A percentile compares a stretch with the other conserved stretches of the same genome.
Conservation (phyloP, 176 grass and related monocot species). For the Aegilops sharonensis region DNA sequence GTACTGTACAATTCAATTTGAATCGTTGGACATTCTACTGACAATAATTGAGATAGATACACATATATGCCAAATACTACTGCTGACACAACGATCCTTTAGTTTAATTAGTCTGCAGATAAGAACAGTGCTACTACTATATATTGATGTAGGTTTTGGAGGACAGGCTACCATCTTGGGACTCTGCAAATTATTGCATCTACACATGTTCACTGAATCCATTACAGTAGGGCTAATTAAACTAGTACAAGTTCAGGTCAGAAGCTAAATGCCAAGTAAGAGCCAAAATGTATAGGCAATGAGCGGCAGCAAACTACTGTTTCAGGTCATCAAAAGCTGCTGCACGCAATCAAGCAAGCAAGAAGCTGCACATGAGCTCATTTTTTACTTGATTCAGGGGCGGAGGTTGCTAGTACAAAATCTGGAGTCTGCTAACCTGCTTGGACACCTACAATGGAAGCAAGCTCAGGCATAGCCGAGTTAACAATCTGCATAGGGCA, state of each 20-base stretch:
- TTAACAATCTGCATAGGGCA: conserved; percentile 47
- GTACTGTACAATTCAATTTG: not conserved
- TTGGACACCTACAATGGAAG: conserved; percentile 25
- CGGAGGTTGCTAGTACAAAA: not conserved
- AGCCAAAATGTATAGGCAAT: not conserved
- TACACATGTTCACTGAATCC: conserved; percentile 46
- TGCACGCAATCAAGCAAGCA: conserved; percentile 17
- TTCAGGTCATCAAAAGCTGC: conserved; percentile 27
- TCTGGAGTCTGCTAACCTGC: not conserved
- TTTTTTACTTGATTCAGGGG: conserved; percentile 24
- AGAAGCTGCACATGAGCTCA: conserved; percentile 21
- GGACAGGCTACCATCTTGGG: conserved; percentile 28
- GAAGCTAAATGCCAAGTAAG: not conserved
- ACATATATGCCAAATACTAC: not conserved
- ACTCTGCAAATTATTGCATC: conserved; percentile 24
- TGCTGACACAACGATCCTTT: not conserved
- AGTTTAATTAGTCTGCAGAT: conserved; percentile 23
- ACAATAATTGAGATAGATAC: not conserved
- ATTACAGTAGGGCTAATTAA: conserved; percentile 40
- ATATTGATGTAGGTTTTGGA: not conserved
- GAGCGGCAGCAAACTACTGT: conserved; percentile 10
- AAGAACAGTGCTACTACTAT: conserved; percentile 14
- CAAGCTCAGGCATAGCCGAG: not conserved
- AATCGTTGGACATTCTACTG: not conserved
- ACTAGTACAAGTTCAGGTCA: conserved; percentile 19